phyloP scores from a whole-genome alignment of 73 alveolate species.

The Blepharisma stoltei region DNA sequence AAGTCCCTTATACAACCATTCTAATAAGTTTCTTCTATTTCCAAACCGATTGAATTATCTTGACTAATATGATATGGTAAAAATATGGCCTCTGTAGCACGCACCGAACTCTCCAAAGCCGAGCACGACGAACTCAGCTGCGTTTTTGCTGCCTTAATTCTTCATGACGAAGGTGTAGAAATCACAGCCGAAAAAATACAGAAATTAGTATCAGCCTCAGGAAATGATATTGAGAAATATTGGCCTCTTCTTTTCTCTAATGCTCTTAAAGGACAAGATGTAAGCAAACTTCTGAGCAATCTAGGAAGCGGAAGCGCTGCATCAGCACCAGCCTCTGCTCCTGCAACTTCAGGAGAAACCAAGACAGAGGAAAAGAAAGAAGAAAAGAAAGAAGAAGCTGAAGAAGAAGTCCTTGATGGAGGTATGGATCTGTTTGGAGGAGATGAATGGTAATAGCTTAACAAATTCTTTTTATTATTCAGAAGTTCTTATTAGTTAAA shows the following conservation, averaged over 20 bases:
- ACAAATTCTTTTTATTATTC: too few species aligned
- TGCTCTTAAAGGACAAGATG: slow-evolving; percentile 71
- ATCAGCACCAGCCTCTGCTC: slow-evolving; percentile 41
- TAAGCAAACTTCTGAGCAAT: slow-evolving; percentile 58
- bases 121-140: slow-evolving; percentile 88
- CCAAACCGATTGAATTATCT: too few species aligned
- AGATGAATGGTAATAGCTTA: neutral
- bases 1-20: too few species aligned
- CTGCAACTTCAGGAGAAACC: slow-evolving; percentile 34
- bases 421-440: slow-evolving; percentile 18
- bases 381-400: neutral
- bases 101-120: slow-evolving; percentile 61
- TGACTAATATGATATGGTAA: neutral
- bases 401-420: slow-evolving; percentile 24
- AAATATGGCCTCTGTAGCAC: slow-evolving; percentile 38
- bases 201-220: slow-evolving; percentile 74
- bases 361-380: slow-evolving; percentile 27
- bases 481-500: too few species aligned
- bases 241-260: slow-evolving; percentile 87
- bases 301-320: slow-evolving; percentile 65
- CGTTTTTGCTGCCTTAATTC: slow-evolving; percentile 81
- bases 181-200: slow-evolving; percentile 64
- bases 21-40: too few species aligned
- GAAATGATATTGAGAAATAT: slow-evolving; percentile 84
- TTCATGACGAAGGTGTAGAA: slow-evolving; percentile 76